phyloP scores from a whole-genome alignment of 139 green algal genomes.

The Microglena sp. region DNA sequence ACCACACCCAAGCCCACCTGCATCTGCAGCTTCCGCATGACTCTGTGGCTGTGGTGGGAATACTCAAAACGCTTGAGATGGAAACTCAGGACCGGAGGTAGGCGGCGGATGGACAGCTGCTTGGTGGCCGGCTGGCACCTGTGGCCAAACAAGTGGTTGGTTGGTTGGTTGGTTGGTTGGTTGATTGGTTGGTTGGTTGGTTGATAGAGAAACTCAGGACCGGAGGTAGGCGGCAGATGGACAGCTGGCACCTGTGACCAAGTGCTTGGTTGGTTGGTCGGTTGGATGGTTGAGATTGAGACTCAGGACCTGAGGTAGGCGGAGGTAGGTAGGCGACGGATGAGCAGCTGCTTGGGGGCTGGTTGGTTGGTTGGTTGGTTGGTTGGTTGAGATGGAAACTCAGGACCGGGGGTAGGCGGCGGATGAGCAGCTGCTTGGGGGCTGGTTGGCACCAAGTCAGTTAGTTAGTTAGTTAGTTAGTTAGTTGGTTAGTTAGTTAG shows the following conservation, averaged over 20 bases:
- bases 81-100: conserved; percentile 77
- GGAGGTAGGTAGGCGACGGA: conserved; percentile 71
- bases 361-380: too few relatives aligned
- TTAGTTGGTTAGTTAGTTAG: too few relatives aligned
- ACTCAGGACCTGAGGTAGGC: conserved; percentile 72
- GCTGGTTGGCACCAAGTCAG: conserved; percentile 25
- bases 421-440: conserved; percentile 82
- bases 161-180: too few relatives aligned
- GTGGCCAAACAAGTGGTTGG: too few relatives aligned
- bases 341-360: conserved; percentile 79
- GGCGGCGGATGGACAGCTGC: conserved; percentile 72
- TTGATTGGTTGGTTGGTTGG: too few relatives aligned
- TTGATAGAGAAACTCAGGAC: conserved; percentile 81
- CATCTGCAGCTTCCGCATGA: too few relatives aligned
- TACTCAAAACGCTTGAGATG: conserved; percentile 93
- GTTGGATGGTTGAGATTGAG: too few relatives aligned
- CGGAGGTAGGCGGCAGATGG: conserved; percentile 64
- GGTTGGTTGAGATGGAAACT: conserved; percentile 87
- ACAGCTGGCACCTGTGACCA: too few relatives aligned
- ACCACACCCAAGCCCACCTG: too few relatives aligned
- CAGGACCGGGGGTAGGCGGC: conserved; percentile 71
- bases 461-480: too few relatives aligned
- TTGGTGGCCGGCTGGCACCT: conserved; percentile 49
- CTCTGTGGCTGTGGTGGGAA: too few relatives aligned
- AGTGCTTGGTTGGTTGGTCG: too few relatives aligned